Conservation (phyloP, 2,329 filamentous ascomycete genomes). For the Basipetospora chlamydospora region DNA sequence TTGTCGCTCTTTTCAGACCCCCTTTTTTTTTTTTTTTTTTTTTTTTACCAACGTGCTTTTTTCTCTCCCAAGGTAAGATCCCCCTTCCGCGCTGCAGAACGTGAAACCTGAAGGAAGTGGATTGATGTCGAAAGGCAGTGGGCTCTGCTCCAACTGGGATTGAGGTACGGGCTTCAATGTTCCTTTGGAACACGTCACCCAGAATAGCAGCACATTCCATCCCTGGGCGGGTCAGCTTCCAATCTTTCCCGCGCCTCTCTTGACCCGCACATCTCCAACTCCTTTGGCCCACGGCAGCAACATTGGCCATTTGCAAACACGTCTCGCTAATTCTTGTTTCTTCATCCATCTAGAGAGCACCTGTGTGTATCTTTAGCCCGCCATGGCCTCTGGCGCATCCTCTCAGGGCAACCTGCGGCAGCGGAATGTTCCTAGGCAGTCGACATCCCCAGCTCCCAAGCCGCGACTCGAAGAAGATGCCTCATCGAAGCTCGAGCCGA, state of each 20-base stretch:
- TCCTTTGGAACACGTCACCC: too few relatives aligned
- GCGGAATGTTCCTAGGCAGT: constrained; percentile 35
- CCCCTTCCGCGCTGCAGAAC: too few relatives aligned
- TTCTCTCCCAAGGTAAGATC: constrained; percentile 7
- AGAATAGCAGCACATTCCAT: too few relatives aligned
- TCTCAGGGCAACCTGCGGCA: constrained; percentile 46
- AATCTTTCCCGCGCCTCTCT: too few relatives aligned
- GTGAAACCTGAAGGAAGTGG: too few relatives aligned
- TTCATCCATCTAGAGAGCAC: constrained; percentile 7
- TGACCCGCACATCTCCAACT: neutral
- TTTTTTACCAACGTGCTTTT: constrained; percentile 8
- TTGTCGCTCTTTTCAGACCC: constrained; percentile 9
- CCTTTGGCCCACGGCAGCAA: too few relatives aligned
- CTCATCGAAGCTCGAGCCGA: constrained; percentile 36
- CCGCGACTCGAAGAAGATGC: constrained; percentile 27
- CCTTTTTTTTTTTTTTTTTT: constrained; percentile 7
- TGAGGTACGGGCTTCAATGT: too few relatives aligned
- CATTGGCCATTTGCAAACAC: too few relatives aligned
- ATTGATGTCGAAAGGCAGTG: too few relatives aligned
- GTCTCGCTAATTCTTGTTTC: too few relatives aligned
- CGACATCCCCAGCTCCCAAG: constrained; percentile 18
- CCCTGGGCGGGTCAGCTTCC: too few relatives aligned
- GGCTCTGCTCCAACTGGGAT: too few relatives aligned
- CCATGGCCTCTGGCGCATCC: constrained; percentile 33
- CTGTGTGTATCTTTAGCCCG: constrained; percentile 11